Evolutionary conservation across 2,329 filamentous ascomycete genomes (phyloP).

Genomic region (Cladophialophora chaetospira): DNA sequence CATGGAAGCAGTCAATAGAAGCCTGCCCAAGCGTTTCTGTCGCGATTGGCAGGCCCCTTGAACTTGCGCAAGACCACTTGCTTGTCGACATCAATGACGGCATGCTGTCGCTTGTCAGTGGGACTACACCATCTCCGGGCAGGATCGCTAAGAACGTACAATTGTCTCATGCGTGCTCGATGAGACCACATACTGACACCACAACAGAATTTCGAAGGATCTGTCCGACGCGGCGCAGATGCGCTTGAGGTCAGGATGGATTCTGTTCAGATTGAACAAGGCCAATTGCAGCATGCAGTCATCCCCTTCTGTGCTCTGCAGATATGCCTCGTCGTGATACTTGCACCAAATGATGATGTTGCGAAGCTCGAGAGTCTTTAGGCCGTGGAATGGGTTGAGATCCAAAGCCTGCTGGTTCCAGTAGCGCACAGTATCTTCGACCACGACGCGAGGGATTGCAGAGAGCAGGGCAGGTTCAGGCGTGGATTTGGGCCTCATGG

Average conservation of each 20-base stretch:
- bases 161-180: constrained; percentile 19
- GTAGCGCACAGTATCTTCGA: background rate
- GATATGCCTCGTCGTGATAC: background rate
- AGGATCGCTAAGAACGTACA: constrained; percentile 8
- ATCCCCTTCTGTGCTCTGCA: constrained; percentile 1
- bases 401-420: background rate
- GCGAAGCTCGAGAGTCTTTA: background rate
- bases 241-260: background rate
- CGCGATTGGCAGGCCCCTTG: background rate
- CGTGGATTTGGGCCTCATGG: background rate
- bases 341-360: background rate
- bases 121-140: background rate
- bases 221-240: background rate
- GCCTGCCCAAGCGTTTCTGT: background rate
- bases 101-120: background rate
- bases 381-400: background rate
- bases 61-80: background rate
- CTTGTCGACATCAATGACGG: background rate
- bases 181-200: constrained; percentile 22
- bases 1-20: background rate
- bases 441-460: background rate
- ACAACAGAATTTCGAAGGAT: constrained; percentile 20
- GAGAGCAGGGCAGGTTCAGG: background rate
- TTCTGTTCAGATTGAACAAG: constrained; percentile 26
- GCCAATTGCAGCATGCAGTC: constrained; percentile 24